These are phyloP conservation scores for Dipteronia sinensis DNA, from an alignment of 345 rosid genomes.

Conservation along the genomic window DNA sequence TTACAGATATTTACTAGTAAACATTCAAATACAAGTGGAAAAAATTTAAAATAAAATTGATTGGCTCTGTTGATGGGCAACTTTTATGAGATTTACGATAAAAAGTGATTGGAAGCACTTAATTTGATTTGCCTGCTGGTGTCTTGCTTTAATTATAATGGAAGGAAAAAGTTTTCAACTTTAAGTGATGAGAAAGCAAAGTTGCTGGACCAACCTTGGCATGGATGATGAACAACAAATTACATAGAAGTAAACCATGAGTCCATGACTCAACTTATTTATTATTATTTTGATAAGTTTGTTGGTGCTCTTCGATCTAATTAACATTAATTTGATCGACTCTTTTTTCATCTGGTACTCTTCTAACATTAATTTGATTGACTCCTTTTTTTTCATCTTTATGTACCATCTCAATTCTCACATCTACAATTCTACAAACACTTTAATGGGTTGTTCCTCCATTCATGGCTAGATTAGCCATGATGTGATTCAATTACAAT, in stretches of 20 bases:
- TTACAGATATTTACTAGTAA: too few relatives aligned
- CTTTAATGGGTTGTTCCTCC: neutral
- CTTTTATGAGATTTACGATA: neutral
- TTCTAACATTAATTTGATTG: constrained; percentile 1
- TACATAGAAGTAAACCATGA: constrained; percentile 9
- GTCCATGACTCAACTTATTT: too few relatives aligned
- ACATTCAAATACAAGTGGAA: too few relatives aligned
- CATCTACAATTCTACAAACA: too few relatives aligned
- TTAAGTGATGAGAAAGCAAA: constrained; percentile 16
- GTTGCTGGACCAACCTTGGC: neutral
- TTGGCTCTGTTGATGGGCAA: neutral
- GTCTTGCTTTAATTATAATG: constrained; percentile 2
- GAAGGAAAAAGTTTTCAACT: neutral
- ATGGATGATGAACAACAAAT: neutral
- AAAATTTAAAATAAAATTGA: neutral
- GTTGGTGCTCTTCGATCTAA: too few relatives aligned
- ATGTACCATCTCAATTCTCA: neutral
- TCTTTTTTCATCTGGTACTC: neutral
- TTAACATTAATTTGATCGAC: too few relatives aligned
- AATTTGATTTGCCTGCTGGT: neutral
- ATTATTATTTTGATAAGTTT: too few relatives aligned
- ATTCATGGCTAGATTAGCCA: too few relatives aligned
- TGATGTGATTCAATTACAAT: too few relatives aligned
- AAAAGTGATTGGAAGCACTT: neutral
- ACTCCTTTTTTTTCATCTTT: neutral